Evolutionary conservation across 371 early-diverging fungal species (phyloP).

Genomic region (Sporodiniella umbellata): DNA sequence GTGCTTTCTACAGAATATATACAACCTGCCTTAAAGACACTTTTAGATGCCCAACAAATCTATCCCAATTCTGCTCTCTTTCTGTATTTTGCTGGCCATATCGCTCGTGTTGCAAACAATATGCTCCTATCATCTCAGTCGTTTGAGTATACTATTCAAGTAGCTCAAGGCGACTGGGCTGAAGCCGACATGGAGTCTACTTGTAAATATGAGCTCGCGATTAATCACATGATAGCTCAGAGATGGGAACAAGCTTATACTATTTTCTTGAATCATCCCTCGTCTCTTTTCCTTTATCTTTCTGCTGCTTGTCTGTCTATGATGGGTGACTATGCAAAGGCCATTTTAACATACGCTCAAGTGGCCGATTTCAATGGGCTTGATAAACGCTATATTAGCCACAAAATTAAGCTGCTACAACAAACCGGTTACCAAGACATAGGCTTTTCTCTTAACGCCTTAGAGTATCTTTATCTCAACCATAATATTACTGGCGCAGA

Average conservation of each 20-base stretch:
- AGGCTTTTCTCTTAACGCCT: slow-evolving; percentile 48
- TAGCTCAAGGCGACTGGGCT: slow-evolving; percentile 38
- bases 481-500: slow-evolving; percentile 48
- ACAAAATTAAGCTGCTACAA: slow-evolving; percentile 50
- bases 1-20: slow-evolving; percentile 27
- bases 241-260: slow-evolving; percentile 46
- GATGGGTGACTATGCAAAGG: slow-evolving; percentile 34
- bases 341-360: slow-evolving; percentile 35
- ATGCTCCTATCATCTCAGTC: slow-evolving; percentile 35
- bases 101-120: slow-evolving; percentile 38
- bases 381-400: slow-evolving; percentile 51
- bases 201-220: slow-evolving; percentile 52
- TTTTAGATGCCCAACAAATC: slow-evolving; percentile 45
- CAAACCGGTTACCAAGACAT: slow-evolving; percentile 49
- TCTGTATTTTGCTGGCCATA: slow-evolving; percentile 55
- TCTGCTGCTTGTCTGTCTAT: slow-evolving; percentile 50
- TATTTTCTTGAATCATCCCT: slow-evolving; percentile 48
- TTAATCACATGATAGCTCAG: slow-evolving; percentile 48
- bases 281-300: slow-evolving; percentile 45
- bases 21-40: slow-evolving; percentile 48
- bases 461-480: slow-evolving; percentile 58
- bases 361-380: no score
- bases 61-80: slow-evolving; percentile 57
- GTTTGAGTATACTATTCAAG: slow-evolving; percentile 35
- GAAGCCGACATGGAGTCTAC: slow-evolving; percentile 29